A percentile compares a stretch with the other conserved stretches of the same genome.
Evolutionary conservation across 805 yeast genomes (phyloP).

Genomic region (Spathaspora sp.): DNA sequence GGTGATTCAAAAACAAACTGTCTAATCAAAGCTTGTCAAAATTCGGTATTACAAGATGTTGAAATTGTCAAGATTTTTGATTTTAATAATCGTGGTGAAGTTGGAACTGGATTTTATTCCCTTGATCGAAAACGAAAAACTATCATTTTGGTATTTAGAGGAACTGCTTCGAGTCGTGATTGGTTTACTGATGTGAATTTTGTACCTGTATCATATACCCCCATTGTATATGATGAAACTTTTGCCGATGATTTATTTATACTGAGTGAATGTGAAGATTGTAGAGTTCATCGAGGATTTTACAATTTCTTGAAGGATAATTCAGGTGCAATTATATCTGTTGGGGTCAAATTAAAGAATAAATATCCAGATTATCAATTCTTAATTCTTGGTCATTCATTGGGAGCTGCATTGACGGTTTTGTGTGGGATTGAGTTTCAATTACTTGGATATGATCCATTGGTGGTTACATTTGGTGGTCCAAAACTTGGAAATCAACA

Average conservation of each 20-base stretch:
- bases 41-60: conserved; percentile 18
- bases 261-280: conserved; percentile 39
- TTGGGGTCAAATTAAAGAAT: conserved; percentile 28
- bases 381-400: conserved; percentile 67
- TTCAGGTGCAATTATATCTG: conserved; percentile 32
- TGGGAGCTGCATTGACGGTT: conserved; percentile 70
- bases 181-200: conserved; percentile 58
- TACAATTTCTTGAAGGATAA: conserved; percentile 42
- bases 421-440: conserved; percentile 61
- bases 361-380: conserved; percentile 47
- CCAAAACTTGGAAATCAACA: conserved; percentile 60
- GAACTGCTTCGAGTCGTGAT: conserved; percentile 58
- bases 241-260: conserved; percentile 6
- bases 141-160: conserved; percentile 56
- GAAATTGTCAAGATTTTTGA: conserved; percentile 37
- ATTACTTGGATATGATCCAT: conserved; percentile 49
- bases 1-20: conserved; percentile 20
- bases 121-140: conserved; percentile 42
- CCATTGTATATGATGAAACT: conserved; percentile 18
- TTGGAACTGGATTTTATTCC: conserved; percentile 55
- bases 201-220: conserved; percentile 44
- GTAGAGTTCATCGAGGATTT: conserved; percentile 67
- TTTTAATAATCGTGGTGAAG: conserved; percentile 40
- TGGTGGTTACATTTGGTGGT: conserved; percentile 57
- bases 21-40: conserved; percentile 20